Evolutionary conservation across 2,329 filamentous ascomycete species (phyloP).

Genomic region (Fonsecaea pedrosoi): DNA sequence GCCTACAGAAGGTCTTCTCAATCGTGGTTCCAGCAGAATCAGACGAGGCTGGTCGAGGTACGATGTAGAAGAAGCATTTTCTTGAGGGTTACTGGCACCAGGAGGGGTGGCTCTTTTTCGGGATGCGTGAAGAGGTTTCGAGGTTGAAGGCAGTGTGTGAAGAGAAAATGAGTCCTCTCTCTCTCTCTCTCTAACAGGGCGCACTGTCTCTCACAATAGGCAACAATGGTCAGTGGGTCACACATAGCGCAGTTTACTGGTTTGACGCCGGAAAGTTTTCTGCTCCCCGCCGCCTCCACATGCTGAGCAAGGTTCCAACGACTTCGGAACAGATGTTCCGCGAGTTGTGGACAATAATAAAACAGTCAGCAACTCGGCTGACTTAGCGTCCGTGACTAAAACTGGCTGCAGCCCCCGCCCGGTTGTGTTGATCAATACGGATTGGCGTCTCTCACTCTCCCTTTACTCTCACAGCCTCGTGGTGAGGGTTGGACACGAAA

Average conservation of each 20-base stretch:
- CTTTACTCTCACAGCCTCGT: conserved; percentile 21
- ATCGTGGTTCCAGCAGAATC: background rate
- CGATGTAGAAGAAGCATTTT: background rate
- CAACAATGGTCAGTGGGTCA: no score
- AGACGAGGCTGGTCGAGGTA: background rate
- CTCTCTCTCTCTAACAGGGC: no score
- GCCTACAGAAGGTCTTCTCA: no score
- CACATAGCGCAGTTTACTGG: no score
- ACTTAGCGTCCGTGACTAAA: conserved; percentile 2
- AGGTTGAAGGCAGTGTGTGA: no score
- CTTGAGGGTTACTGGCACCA: background rate
- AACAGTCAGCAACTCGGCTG: conserved; percentile 9
- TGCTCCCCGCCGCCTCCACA: background rate
- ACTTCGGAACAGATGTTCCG: conserved; percentile 7
- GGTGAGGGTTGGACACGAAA: background rate
- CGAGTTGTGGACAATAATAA: background rate
- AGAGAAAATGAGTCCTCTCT: no score
- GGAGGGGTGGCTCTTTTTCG: no score
- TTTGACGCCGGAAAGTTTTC: conserved; percentile 7
- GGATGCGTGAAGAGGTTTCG: no score
- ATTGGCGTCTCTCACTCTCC: conserved; percentile 9
- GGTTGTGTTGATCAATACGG: conserved; percentile 6
- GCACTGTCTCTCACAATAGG: background rate
- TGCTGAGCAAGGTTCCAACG: background rate
- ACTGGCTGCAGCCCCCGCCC: background rate